Base-by-base conservation (phyloP, 75 land plant species). In the Selaginella moellendorffii region DNA sequence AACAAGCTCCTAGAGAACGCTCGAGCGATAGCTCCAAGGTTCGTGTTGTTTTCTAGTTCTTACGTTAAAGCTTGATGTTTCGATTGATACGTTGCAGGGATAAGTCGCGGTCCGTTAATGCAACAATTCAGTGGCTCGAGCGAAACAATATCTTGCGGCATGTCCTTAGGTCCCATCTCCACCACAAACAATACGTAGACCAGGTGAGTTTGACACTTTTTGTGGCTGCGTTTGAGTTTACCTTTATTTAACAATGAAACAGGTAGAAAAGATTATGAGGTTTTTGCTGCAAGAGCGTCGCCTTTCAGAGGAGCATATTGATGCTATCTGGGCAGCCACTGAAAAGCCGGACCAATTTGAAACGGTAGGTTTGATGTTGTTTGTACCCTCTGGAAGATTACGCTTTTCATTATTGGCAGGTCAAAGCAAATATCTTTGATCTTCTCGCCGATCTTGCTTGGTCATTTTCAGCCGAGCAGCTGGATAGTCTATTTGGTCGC, bases 101-200 rank as follows among this genome's bases (percentile, higher is more conserved):
- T 36, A 67, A 72, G 29, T 24, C 22, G 8, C 24, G 26, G n/a
- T 29, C 74, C 2, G 24, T 72, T 29, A 64, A 23, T 72, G 65
- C 74, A 30, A 58, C 74, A 30, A 72, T 72, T 51, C 54, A 67
- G 10, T 72, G 74, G 71, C 30, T 69, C n/a, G 72, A 71, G 58
- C 64, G 25, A 30, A 71, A 61, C 10, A 56, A 71, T 26, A 71
- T 71, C 27, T 26, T 71, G n/a, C 30, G 51, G n/a, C 69, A 59
- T 54, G 70, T 58, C 22, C 46, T 71, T n/a, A 30, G 73, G 2
- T 71, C 73, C 21, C 70, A 71, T 71, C 69, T 71, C 12, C 73
- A 71, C 70, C 73, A 71, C 65, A 71, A 71, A 54, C 73, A 71
- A 51, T 71, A 71, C 54, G 73, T 71, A 29, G 73, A 71, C 69